Conservation (phyloP, 495 filamentous ascomycete species). For the Neurospora tetraspora region DNA sequence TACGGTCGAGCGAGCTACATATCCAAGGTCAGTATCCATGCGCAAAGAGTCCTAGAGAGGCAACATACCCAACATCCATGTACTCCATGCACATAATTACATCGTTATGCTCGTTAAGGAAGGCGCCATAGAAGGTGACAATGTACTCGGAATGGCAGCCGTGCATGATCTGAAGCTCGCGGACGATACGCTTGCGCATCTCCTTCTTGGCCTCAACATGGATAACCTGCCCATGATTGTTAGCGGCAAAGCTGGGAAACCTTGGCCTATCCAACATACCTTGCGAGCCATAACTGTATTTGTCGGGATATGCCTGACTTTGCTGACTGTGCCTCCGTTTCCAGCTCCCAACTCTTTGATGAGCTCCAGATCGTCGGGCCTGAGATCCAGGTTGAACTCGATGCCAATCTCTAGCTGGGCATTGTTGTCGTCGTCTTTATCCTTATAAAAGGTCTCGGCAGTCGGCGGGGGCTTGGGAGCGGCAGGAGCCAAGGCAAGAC, state of each 20-base stretch:
- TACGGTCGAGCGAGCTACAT: constrained; percentile 77
- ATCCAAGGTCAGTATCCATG: constrained; percentile 24
- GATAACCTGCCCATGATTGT: constrained; percentile 58
- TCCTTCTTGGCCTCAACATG: constrained; percentile 97
- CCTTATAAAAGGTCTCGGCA: constrained; percentile 33
- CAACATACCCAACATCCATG: constrained; percentile 90
- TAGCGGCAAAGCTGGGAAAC: not conserved
- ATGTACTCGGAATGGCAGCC: constrained; percentile 95
- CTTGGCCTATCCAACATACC: constrained; percentile 42
- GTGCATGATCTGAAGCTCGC: constrained; percentile 95
- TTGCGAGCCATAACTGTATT: constrained; percentile 96
- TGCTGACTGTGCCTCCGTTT: constrained; percentile 96
- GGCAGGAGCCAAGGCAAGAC: constrained; percentile 69
- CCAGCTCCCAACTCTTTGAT: constrained; percentile 91
- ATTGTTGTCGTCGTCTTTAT: constrained; percentile 53
- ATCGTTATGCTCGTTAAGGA: constrained; percentile 89
- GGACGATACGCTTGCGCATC: constrained; percentile 87
- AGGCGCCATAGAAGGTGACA: constrained; percentile 94
- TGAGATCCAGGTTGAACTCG: constrained; percentile 87
- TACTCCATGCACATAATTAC: constrained; percentile 99
- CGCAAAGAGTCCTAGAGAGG: not conserved
- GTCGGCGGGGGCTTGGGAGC: constrained; percentile 41
- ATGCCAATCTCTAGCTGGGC: constrained; percentile 88
- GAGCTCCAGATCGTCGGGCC: constrained; percentile 83
- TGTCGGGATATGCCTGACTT: constrained; percentile 89